phyloP scores from a whole-genome alignment of 2,329 filamentous ascomycete species.

The Zarea fungicola region DNA sequence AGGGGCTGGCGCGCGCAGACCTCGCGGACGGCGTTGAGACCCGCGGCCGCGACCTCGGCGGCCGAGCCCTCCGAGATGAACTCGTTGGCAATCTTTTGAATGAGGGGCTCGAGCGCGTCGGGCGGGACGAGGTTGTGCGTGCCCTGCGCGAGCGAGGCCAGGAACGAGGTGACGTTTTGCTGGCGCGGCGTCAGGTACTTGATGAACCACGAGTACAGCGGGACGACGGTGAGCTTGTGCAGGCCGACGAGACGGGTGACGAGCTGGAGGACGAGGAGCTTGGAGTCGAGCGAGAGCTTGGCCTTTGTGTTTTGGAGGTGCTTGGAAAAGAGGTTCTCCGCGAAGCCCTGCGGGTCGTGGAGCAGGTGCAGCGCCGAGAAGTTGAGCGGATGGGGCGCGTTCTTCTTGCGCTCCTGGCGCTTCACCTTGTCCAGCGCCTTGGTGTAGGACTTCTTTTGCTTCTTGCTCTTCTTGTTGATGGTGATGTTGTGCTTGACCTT shows the following conservation, averaged over 20 bases:
- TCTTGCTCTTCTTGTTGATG: conserved; percentile 96
- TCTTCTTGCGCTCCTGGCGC: conserved; percentile 81
- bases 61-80: conserved; percentile 95
- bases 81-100: conserved; percentile 96
- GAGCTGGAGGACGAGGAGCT: conserved; percentile 82
- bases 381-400: conserved; percentile 80
- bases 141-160: conserved; percentile 87
- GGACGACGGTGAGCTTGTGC: conserved; percentile 84
- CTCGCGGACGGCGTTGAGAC: conserved; percentile 90
- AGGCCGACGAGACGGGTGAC: conserved; percentile 87
- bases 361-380: conserved; percentile 93
- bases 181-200: conserved; percentile 87
- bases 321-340: conserved; percentile 82
- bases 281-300: conserved; percentile 82
- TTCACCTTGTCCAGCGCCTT: conserved; percentile 80
- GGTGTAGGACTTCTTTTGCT: conserved; percentile 72
- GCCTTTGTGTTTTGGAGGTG: conserved; percentile 84
- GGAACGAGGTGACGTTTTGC: conserved; percentile 84
- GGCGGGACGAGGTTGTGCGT: conserved; percentile 89
- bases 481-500: conserved; percentile 78
- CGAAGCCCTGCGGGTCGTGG: conserved; percentile 90
- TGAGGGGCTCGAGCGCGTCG: conserved; percentile 81
- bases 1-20: conserved; percentile 88
- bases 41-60: conserved; percentile 83
- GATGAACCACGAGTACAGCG: conserved; percentile 93